Base-by-base conservation (phyloP, 1,139 yeast species). In the Geotrichum klebahnii region DNA sequence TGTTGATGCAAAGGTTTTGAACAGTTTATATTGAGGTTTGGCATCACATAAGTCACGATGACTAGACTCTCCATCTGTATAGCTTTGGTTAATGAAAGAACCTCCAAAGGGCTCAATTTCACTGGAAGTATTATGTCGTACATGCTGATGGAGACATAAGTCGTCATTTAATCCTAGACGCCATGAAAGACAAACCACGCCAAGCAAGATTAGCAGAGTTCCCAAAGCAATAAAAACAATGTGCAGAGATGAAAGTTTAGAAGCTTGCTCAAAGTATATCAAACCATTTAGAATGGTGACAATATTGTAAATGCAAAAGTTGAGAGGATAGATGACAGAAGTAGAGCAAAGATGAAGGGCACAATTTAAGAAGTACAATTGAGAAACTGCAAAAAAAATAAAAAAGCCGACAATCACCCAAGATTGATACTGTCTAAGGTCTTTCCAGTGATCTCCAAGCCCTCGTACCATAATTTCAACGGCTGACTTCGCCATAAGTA, bases 291-390 rank as follows among this genome's bases (percentile, higher is more conserved):
- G 66, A 59, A 88, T 81, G 58, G 86, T 84, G 55, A 79, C 73
- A 51, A 86, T 69, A 67, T 87, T 89, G 72, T 84, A 89, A 39
- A 87, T 80, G 67, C 94, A 83, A 65, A 89, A 89, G 48, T 90
- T 86, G 55, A 89, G 71, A 0, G 96, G 96, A 62, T 88, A 89
- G 36, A 89, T 72, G 12, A 87, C 77, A 6, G 92, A 81, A 0
- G 96, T 87, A 48, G 90, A 81, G 41, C 84, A 77, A 57, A 78
- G 76, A 42, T 82, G 76, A 51, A 89, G 73, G 0, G 95, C 96
- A 58, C 80, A 73, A 66, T 88, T 87, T 55, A 88, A 76, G 34
- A 86, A 81, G 51, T 79, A 81, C 46, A 89, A 72, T 64, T 89
- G 96, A 14, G 80, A 72, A 3, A 84, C 76, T n/a, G 95, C 88